A percentile compares a stretch with the other conserved stretches of the same genome.
These are phyloP conservation scores for Ophiostoma novo-ulmi DNA, from an alignment of 2,329 filamentous ascomycete genomes.

Conservation along the genomic window DNA sequence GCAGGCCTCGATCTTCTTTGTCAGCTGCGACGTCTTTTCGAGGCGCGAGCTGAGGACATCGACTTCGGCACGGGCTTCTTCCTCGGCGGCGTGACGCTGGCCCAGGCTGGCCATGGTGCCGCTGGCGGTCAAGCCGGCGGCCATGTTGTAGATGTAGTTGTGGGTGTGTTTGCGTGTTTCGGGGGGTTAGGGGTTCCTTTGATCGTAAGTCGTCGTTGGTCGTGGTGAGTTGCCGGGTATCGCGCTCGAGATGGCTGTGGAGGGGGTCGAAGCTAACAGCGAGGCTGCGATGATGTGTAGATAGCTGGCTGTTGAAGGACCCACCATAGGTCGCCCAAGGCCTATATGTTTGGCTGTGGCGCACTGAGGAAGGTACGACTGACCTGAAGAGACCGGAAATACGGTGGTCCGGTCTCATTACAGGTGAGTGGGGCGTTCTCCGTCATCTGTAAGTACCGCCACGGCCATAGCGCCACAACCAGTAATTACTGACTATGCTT, in stretches of 20 bases:
- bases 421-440: not conserved
- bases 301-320: not conserved
- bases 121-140: slow-evolving; percentile 43
- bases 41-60: slow-evolving; percentile 68
- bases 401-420: not conserved
- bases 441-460: no score
- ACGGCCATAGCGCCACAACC: no score
- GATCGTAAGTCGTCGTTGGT: not conserved
- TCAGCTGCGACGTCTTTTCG: slow-evolving; percentile 87
- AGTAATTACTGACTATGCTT: not conserved
- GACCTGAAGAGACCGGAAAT: not conserved
- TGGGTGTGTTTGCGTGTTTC: not conserved
- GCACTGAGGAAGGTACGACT: not conserved
- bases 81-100: slow-evolving; percentile 51
- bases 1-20: slow-evolving; percentile 91
- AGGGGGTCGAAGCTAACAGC: not conserved
- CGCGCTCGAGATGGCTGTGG: not conserved
- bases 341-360: not conserved
- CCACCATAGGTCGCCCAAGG: not conserved
- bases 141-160: slow-evolving; percentile 38
- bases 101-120: slow-evolving; percentile 27
- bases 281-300: slow-evolving; percentile 1
- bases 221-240: not conserved
- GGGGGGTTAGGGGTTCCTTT: not conserved
- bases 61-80: slow-evolving; percentile 64